Percentiles rank a stretch among this genome's conserved stretches.
Conservation (phyloP, 176 grass and related monocot species). For the Elymus sibiricus region DNA sequence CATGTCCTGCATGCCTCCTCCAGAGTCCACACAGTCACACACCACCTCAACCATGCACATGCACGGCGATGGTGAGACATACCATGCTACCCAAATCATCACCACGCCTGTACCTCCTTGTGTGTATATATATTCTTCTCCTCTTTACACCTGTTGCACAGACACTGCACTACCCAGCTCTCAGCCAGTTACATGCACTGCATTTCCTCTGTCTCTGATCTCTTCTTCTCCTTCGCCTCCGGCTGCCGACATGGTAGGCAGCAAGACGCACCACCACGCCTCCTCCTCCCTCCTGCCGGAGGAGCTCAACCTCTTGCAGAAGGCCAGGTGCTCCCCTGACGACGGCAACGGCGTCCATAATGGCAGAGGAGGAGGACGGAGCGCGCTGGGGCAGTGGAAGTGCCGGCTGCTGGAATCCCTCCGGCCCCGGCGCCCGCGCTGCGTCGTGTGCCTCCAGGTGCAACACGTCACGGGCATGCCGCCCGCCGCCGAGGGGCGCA, state of each 20-base stretch:
- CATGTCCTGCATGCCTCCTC: slow-evolving; percentile 12
- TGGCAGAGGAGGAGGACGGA: background rate
- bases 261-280: slow-evolving; percentile 44
- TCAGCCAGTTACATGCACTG: background rate
- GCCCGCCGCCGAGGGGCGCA: slow-evolving; percentile 35
- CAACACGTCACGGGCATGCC: slow-evolving; percentile 68
- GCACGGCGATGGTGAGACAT: slow-evolving; percentile 50
- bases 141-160: slow-evolving; percentile 18
- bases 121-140: slow-evolving; percentile 29
- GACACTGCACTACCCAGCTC: background rate
- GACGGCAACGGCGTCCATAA: background rate
- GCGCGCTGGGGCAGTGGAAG: slow-evolving; percentile 55
- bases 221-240: background rate
- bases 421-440: slow-evolving; percentile 38
- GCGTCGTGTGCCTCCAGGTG: slow-evolving; percentile 85
- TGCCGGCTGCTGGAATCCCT: slow-evolving; percentile 45
- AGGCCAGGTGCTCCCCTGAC: slow-evolving; percentile 26
- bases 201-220: background rate
- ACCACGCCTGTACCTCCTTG: slow-evolving; percentile 31
- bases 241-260: slow-evolving; percentile 41
- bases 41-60: slow-evolving; percentile 9
- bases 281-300: slow-evolving; percentile 49
- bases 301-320: slow-evolving; percentile 71
- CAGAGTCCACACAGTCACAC: background rate
- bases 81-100: slow-evolving; percentile 80